Percentiles rank a stretch among this genome's conserved stretches.
Evolutionary conservation across 768 basidiomycete genomes (phyloP).

Genomic region (Porpolomopsis calyptriformis): DNA sequence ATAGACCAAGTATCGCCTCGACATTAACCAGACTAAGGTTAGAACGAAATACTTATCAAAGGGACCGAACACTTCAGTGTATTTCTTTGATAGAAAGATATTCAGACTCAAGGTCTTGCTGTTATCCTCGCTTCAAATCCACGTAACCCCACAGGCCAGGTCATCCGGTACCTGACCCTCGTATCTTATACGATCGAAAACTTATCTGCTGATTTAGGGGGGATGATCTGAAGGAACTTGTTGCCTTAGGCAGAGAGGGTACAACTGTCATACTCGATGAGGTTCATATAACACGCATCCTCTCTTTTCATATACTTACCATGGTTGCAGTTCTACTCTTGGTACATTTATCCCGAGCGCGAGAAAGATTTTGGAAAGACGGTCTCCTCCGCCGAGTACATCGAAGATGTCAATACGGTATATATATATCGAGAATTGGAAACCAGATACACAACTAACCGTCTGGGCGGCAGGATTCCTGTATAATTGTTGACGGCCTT

Average conservation of each 20-base stretch:
- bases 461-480: slow-evolving; percentile 45
- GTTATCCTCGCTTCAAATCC: slow-evolving; percentile 89
- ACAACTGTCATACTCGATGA: slow-evolving; percentile 83
- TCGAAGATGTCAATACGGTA: slow-evolving; percentile 78
- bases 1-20: slow-evolving; percentile 59
- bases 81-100: slow-evolving; percentile 50
- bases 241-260: slow-evolving; percentile 58
- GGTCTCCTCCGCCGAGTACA: slow-evolving; percentile 70
- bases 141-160: slow-evolving; percentile 95
- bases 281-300: slow-evolving; percentile 27
- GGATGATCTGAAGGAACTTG: slow-evolving; percentile 72
- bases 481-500: slow-evolving; percentile 83
- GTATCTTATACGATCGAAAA: not conserved
- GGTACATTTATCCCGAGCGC: slow-evolving; percentile 85
- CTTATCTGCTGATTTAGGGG: slow-evolving; percentile 34
- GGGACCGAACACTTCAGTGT: slow-evolving; percentile 26
- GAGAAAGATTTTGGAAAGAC: slow-evolving; percentile 66
- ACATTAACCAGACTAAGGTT: slow-evolving; percentile 72
- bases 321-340: slow-evolving; percentile 70
- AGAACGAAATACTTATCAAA: slow-evolving; percentile 2
- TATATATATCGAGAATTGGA: slow-evolving; percentile 8
- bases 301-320: not conserved
- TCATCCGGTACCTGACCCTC: slow-evolving; percentile 33
- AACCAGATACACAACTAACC: not conserved
- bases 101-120: slow-evolving; percentile 69